Evolutionary conservation across 2,329 filamentous ascomycete genomes (phyloP), one percentile per base, ranked within the genome.

Genomic region (Cyphellophora europaea): DNA sequence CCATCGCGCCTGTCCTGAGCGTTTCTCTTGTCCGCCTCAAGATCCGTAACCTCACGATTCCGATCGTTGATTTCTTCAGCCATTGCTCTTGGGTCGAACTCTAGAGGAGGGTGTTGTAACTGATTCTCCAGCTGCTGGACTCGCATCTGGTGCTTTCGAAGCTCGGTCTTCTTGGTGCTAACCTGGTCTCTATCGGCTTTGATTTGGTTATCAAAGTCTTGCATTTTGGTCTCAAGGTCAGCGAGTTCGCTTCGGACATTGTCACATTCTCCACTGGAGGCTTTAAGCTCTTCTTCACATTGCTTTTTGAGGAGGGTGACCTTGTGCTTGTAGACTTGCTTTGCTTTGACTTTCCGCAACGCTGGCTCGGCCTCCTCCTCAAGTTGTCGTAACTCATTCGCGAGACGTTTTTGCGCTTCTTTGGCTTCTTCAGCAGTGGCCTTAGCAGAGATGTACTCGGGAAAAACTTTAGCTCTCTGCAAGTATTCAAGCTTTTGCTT

Each of bases 341-440:
- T 94, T 3, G 63, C 61, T 36, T 78, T 76, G 29, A 87, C 73
- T 2, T 79, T 79, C 47, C 72, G 59, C 30, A 93, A 56, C 1
- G 79, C 74, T 4, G 91, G 91, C 5, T 74, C 77, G 12, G 76
- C 56, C 35, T 74, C 65, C 2, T 65, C 53, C 50, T 84, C 65
- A 3, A 94, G 64, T 5, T 67, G 61, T 27, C 65, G 62, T 4
- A 86, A 58, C 27, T 80, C 74, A 15, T 55, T 56, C 36, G 71
- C 61, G 0, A 81, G 75, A 1, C 58, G 58, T 35, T 69, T 69
- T 45, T 66, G 73, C 11, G 62, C 63, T 2, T 61, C 52, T 49
- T 75, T 91, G 5, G 75, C 63, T 6, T 69, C 63, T 0, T 54
- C 51, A 28, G 69, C 60, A 5, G 62, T 59, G 1, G 53, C 46